A percentile compares a stretch with the other conserved stretches of the same genome.
These are phyloP conservation scores for Lentinula novae-zelandiae DNA, from an alignment of 1,284 basidiomycete species.

Conservation along the genomic window DNA sequence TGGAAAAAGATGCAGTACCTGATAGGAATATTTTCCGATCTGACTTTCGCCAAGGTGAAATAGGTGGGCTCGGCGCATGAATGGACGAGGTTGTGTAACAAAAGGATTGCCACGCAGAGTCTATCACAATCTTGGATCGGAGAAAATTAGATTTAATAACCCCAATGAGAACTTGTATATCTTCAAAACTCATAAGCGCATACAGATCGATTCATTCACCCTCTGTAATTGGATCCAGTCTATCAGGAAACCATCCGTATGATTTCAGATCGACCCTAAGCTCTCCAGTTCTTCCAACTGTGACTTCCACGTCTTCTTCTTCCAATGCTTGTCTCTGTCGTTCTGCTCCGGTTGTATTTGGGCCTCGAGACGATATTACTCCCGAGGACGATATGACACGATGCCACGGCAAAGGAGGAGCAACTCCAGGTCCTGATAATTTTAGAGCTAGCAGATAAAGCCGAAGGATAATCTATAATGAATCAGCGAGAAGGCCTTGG, in stretches of 20 bases:
- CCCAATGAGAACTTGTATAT: too few relatives aligned
- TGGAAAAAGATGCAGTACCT: too few relatives aligned
- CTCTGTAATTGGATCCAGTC: neutral
- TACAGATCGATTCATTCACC: neutral
- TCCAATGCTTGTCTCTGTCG: slow-evolving; percentile 63
- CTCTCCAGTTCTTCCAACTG: slow-evolving; percentile 36
- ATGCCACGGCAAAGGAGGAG: slow-evolving; percentile 66
- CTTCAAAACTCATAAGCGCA: too few relatives aligned
- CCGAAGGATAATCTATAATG: neutral
- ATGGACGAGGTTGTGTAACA: neutral
- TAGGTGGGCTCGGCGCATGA: neutral
- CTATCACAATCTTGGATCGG: too few relatives aligned
- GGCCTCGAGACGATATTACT: slow-evolving; percentile 77
- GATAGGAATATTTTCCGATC: too few relatives aligned
- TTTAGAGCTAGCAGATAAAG: slow-evolving; percentile 50
- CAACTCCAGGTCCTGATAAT: slow-evolving; percentile 52
- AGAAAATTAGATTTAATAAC: too few relatives aligned
- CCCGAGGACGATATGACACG: slow-evolving; percentile 67
- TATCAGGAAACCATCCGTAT: slow-evolving; percentile 44
- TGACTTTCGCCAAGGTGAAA: too few relatives aligned
- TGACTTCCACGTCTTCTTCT: slow-evolving; percentile 70
- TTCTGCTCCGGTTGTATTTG: slow-evolving; percentile 59
- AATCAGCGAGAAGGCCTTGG: slow-evolving; percentile 10
- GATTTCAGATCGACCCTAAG: slow-evolving; percentile 34
- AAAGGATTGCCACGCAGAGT: neutral